A percentile compares a stretch with the other conserved stretches of the same genome.
phyloP scores from a whole-genome alignment of 345 rosid species.

The Linum usitatissimum region DNA sequence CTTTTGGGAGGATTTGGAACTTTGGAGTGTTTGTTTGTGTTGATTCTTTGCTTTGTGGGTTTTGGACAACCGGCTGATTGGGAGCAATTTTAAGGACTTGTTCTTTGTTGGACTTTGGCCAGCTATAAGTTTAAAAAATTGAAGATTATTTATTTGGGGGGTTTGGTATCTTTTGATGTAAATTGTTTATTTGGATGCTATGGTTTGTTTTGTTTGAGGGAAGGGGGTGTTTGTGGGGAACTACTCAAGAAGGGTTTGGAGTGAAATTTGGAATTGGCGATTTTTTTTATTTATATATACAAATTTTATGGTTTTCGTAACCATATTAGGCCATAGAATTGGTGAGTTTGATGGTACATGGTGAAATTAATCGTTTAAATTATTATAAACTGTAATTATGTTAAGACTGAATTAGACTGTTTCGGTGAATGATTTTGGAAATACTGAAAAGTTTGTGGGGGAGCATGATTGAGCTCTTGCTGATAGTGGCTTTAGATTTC shows the following conservation, averaged over 20 bases:
- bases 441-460: too few relatives aligned
- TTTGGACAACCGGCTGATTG: conserved; percentile 8
- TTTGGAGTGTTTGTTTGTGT: background rate
- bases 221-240: conserved; percentile 3
- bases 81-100: background rate
- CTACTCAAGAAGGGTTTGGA: conserved; percentile 9
- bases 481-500: too few relatives aligned
- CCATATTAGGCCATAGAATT: too few relatives aligned
- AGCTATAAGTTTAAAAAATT: background rate
- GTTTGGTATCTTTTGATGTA: background rate
- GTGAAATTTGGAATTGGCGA: background rate
- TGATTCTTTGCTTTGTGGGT: background rate
- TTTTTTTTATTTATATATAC: too few relatives aligned
- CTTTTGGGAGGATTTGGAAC: background rate
- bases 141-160: too few relatives aligned
- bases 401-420: too few relatives aligned
- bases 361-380: too few relatives aligned
- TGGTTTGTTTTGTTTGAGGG: background rate
- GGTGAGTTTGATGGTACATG: too few relatives aligned
- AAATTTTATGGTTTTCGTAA: too few relatives aligned
- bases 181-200: conserved; percentile 28
- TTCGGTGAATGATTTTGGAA: too few relatives aligned
- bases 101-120: conserved; percentile 10
- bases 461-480: too few relatives aligned
- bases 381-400: too few relatives aligned